Percentiles rank a stretch among this genome's conserved stretches.
Evolutionary conservation across 768 basidiomycete species (phyloP).

Genomic region (Trametes coccinea): DNA sequence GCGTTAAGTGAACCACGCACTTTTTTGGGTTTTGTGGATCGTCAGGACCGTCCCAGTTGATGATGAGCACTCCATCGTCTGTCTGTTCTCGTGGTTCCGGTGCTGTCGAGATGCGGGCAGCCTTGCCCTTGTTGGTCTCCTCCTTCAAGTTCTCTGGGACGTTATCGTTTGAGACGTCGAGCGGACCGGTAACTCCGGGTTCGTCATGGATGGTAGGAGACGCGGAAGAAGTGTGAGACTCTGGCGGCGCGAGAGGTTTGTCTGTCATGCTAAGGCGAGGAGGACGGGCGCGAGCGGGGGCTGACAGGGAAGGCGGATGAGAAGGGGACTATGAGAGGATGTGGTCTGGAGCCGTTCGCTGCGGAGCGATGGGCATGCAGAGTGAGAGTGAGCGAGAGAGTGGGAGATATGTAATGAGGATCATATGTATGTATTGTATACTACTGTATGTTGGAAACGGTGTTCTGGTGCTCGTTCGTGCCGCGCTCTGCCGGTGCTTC

Average conservation of each 20-base stretch:
- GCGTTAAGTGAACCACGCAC: conserved; percentile 19
- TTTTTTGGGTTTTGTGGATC: conserved; percentile 38
- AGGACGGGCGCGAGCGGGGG: background rate
- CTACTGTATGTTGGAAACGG: too few species aligned
- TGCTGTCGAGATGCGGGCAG: background rate
- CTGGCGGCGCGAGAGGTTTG: background rate
- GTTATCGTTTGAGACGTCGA: conserved; percentile 2
- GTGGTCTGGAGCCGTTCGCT: too few species aligned
- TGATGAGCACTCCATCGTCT: conserved; percentile 24
- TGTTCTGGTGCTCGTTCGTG: too few species aligned
- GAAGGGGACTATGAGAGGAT: background rate
- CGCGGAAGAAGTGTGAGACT: conserved; percentile 7
- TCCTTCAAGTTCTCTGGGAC: background rate
- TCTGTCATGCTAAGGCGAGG: background rate
- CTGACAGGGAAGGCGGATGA: background rate
- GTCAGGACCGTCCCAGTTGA: conserved; percentile 39
- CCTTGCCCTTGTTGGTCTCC: conserved; percentile 1
- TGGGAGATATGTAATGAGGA: too few species aligned
- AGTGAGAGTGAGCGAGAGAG: too few species aligned
- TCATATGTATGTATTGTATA: too few species aligned
- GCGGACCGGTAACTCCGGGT: conserved; percentile 8
- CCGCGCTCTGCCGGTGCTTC: too few species aligned
- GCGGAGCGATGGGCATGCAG: too few species aligned
- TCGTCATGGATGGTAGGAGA: conserved; percentile 18
- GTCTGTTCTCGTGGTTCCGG: background rate